phyloP scores from a whole-genome alignment of 108 stramenopile genomes.

The Licmophora abbreviata region DNA sequence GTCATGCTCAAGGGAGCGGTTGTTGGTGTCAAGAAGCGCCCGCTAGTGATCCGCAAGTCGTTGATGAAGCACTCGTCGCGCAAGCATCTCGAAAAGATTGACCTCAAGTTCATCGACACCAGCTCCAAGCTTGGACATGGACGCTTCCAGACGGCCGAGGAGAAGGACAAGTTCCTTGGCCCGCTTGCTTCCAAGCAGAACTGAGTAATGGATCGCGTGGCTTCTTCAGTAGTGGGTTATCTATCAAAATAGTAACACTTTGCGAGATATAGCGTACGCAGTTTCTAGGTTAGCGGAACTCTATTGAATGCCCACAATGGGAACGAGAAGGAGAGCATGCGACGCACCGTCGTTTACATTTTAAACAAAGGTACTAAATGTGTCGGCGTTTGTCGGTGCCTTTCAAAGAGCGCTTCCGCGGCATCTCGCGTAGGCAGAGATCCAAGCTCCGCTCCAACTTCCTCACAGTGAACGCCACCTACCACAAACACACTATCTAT shows the following conservation, averaged over 20 bases:
- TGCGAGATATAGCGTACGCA: not conserved
- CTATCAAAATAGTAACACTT: no score
- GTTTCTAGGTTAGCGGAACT: not conserved
- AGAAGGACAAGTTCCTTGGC: conserved; percentile 98
- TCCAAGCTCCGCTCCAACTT: conserved; percentile 32
- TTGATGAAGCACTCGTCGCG: conserved; percentile 88
- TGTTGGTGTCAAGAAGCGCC: conserved; percentile 97
- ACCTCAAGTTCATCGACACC: conserved; percentile 99
- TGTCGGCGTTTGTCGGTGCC: conserved; percentile 17
- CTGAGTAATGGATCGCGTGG: conserved; percentile 8
- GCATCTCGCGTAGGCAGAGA: conserved; percentile 9
- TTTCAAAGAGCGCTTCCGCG: conserved; percentile 18
- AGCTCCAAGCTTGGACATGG: conserved; percentile 99
- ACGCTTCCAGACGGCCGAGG: conserved; percentile 99
- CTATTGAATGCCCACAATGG: no score
- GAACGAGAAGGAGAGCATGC: no score
- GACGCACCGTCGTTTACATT: no score
- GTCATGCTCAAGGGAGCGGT: conserved; percentile 99
- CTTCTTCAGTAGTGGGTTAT: no score
- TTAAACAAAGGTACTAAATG: conserved; percentile 37
- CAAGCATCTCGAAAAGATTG: conserved; percentile 94
- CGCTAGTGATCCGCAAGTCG: conserved; percentile 94
- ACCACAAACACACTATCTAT: conserved; percentile 61
- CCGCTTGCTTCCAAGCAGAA: conserved; percentile 94
- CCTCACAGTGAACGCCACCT: conserved; percentile 59